These are phyloP conservation scores for Kernera saxatilis DNA, from an alignment of 345 rosid species.

Conservation along the genomic window DNA sequence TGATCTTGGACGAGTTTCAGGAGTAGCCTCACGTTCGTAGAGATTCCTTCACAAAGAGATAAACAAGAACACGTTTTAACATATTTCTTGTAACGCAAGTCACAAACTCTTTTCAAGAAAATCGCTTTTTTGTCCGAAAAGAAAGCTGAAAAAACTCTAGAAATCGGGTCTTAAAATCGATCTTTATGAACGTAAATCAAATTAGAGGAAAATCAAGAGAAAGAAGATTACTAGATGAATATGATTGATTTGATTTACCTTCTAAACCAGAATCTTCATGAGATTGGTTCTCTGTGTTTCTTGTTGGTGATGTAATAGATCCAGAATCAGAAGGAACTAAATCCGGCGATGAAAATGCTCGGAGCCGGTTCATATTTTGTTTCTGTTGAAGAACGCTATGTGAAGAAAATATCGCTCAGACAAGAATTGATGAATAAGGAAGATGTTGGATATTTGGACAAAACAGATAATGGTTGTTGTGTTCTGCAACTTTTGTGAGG, in stretches of 20 bases:
- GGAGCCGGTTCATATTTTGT: constrained; percentile 27
- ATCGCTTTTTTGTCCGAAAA: background rate
- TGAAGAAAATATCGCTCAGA: constrained; percentile 1
- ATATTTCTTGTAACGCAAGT: background rate
- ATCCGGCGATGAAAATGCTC: constrained; percentile 51
- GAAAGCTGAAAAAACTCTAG: background rate
- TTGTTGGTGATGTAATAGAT: constrained; percentile 17
- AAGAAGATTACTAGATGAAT: background rate
- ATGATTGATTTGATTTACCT: constrained; percentile 28
- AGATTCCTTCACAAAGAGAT: constrained; percentile 40
- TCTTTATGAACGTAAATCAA: background rate
- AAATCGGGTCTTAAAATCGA: background rate
- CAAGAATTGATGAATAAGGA: background rate
- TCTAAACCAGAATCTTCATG: constrained; percentile 42
- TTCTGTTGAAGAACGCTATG: background rate
- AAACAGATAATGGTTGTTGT: constrained; percentile 14
- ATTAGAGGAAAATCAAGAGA: background rate
- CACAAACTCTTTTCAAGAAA: background rate
- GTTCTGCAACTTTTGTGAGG: background rate
- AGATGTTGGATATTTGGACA: constrained; percentile 3
- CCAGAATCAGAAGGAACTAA: constrained; percentile 22
- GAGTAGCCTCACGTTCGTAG: constrained; percentile 57
- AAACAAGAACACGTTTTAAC: background rate
- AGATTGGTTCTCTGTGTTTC: constrained; percentile 1
- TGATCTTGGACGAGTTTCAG: constrained; percentile 71